Base-by-base conservation (phyloP, 2,329 filamentous ascomycete genomes). In the Domatiomyces globalis region DNA sequence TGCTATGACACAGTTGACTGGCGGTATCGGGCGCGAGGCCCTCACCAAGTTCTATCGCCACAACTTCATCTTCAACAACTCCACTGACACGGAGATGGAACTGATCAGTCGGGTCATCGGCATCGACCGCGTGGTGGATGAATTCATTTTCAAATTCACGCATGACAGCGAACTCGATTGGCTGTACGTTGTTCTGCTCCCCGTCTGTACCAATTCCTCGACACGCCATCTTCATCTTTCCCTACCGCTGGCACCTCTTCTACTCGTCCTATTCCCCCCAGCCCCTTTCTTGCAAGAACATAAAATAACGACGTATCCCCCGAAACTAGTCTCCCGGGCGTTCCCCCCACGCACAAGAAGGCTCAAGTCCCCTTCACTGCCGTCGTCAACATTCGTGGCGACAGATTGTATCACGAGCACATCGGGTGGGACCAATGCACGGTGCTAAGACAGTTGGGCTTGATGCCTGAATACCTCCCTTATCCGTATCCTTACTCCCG, bases 21-120 rank as follows among this genome's bases (percentile, higher is more conserved):
- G 85, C 1, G 85, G 85, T 0, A 74, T 87, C 33, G 85, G 85
- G 0, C 75, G 84, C 17, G 67, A 70, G 1, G 67, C 69, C 1
- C 68, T 89, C 7, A 79, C 81, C 0, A 67, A 71, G 4, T 90
- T 89, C 61, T 89, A 89, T 65, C 73, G 74, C 0, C 63, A 86
- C 55, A 78, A 87, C 61, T 89, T 90, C 67, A 81, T 89, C 59
- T 85, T 82, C 62, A 79, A 73, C 52, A 90, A 89, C 56, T 78
- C 85, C 0, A 71, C 71, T 0, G 84, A 87, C 56, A 80, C 81
- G 0, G 69, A 71, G 3, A 69, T 89, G 2, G 80, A 87, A 60
- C 75, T 88, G 1, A 73, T 87, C 29, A 85, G 80, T 54, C 76
- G 85, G 0, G 87, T 83, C 0, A 69, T 87, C 0, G 84, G 84